These are phyloP conservation scores for Aegilops umbellulata DNA, from an alignment of 176 grass and related monocot species.

Conservation along the genomic window DNA sequence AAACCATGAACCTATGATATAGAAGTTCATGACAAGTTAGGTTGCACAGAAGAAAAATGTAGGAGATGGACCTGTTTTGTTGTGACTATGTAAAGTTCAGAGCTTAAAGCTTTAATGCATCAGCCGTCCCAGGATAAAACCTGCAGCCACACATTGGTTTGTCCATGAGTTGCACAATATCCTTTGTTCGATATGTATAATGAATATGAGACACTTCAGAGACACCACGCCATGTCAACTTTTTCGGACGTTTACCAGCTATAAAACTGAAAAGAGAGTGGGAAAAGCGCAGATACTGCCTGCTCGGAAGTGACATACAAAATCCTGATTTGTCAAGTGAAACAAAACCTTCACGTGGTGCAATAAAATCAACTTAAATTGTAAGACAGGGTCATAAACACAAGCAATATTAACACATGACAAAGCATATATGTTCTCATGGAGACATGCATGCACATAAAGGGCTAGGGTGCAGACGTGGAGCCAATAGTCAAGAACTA, in stretches of 20 bases:
- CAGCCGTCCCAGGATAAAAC: constrained; percentile 87
- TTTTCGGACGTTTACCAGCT: neutral
- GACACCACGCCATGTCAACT: neutral
- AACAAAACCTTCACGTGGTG: neutral
- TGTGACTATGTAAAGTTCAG: constrained; percentile 89
- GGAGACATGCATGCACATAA: no score
- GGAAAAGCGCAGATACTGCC: neutral
- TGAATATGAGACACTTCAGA: neutral
- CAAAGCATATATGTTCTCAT: neutral
- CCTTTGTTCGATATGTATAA: neutral
- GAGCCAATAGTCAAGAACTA: no score
- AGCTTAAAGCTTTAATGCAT: constrained; percentile 94
- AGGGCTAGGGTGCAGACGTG: no score
- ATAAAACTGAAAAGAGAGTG: neutral
- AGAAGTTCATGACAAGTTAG: neutral
- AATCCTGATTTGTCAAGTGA: neutral
- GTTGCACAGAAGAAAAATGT: neutral
- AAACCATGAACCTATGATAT: neutral
- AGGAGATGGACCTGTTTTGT: constrained; percentile 73
- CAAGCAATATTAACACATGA: neutral
- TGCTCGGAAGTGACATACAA: neutral
- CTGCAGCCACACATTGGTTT: constrained; percentile 33
- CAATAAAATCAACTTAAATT: neutral
- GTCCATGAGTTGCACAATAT: neutral
- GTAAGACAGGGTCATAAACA: neutral